Conservation (phyloP, 2,329 filamentous ascomycete genomes). For the Aaosphaeria arxii region DNA sequence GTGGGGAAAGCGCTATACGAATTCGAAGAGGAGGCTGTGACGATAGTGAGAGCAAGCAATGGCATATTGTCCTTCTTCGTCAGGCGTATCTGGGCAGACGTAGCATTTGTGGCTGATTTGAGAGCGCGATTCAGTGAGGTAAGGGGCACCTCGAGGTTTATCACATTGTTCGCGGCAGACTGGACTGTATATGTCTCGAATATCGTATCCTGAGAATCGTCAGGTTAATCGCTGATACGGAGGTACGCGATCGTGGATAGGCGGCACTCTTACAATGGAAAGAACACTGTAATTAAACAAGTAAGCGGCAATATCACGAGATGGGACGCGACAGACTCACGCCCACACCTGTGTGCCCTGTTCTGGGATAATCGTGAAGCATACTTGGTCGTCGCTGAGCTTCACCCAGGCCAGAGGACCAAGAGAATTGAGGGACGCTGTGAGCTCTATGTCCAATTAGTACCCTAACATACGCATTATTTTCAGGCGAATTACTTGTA, state of each 20-base stretch:
- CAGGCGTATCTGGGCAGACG: constrained; percentile 78
- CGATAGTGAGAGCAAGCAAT: constrained; percentile 85
- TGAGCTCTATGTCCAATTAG: constrained; percentile 49
- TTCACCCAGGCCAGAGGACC: constrained; percentile 90
- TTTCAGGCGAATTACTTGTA: constrained; percentile 40
- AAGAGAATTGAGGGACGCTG: constrained; percentile 60
- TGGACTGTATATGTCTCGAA: constrained; percentile 87
- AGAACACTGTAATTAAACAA: constrained; percentile 35
- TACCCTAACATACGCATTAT: not conserved
- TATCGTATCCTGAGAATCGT: constrained; percentile 66
- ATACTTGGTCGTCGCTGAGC: constrained; percentile 80
- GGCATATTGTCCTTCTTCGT: constrained; percentile 91
- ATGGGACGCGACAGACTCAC: constrained; percentile 49
- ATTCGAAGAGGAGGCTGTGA: constrained; percentile 60
- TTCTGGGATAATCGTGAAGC: constrained; percentile 94
- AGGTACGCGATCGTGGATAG: constrained; percentile 4
- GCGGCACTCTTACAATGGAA: constrained; percentile 39
- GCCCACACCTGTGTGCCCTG: constrained; percentile 96
- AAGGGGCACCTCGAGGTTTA: constrained; percentile 95
- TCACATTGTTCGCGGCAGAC: constrained; percentile 83
- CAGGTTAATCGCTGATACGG: not conserved
- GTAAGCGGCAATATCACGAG: constrained; percentile 10
- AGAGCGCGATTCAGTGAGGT: constrained; percentile 85
- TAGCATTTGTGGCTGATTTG: constrained; percentile 78
- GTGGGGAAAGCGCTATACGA: constrained; percentile 39